These are phyloP conservation scores for Isabelozyma gotoi DNA, from an alignment of 805 yeast genomes.

Conservation along the genomic window DNA sequence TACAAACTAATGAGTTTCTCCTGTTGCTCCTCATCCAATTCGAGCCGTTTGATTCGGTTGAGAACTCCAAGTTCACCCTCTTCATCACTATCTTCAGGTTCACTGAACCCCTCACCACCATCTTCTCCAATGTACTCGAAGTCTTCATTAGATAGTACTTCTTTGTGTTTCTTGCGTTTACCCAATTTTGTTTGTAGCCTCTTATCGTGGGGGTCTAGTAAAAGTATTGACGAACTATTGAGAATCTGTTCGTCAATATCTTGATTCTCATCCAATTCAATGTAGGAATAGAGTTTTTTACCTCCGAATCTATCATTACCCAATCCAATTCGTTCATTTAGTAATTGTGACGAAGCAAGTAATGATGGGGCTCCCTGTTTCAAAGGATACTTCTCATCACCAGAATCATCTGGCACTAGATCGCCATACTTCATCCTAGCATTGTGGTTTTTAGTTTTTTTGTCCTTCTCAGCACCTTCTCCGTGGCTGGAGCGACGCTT, in stretches of 20 bases:
- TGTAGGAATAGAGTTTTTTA: conserved; percentile 26
- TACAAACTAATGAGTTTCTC: conserved; percentile 62
- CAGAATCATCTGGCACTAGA: background rate
- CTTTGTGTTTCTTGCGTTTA: background rate
- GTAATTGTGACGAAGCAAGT: conserved; percentile 25
- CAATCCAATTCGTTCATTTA: conserved; percentile 16
- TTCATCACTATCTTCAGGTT: conserved; percentile 19
- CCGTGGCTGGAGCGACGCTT: conserved; percentile 6
- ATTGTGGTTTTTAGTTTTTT: conserved; percentile 7
- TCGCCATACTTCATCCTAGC: conserved; percentile 5
- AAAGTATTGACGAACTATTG: conserved; percentile 19
- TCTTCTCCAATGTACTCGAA: conserved; percentile 24
- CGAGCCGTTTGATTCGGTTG: background rate
- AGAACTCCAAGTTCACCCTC: conserved; percentile 1
- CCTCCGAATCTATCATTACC: conserved; percentile 19
- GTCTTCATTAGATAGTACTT: conserved; percentile 9
- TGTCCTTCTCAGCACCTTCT: conserved; percentile 3
- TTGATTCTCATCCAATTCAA: conserved; percentile 31
- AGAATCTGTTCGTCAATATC: conserved; percentile 18
- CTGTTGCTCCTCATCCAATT: conserved; percentile 26
- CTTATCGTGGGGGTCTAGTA: conserved; percentile 9
- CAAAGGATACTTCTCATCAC: background rate
- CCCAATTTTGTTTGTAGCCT: conserved; percentile 1
- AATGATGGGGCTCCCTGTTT: conserved; percentile 11
- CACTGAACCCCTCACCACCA: conserved; percentile 5